phyloP scores from a whole-genome alignment of 441 rosid species.

The Croton setiger region DNA sequence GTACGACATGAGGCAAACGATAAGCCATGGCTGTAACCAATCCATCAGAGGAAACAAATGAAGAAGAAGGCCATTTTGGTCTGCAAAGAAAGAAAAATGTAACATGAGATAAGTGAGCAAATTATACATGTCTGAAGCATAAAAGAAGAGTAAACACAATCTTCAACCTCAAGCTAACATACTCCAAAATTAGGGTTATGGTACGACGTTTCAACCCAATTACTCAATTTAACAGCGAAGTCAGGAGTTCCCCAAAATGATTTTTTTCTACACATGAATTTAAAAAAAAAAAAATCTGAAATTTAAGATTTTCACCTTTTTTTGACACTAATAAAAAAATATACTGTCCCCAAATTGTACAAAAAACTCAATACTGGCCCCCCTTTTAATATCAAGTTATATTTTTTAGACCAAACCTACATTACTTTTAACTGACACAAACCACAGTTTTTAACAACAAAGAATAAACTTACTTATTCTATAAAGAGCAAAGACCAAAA shows the following conservation, averaged over 20 bases:
- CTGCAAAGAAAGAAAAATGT: constrained; percentile 44
- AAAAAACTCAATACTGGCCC: neutral
- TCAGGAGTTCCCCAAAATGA: neutral
- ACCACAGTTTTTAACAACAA: neutral
- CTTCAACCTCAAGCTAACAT: neutral
- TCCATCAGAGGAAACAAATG: constrained; percentile 90
- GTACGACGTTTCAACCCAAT: neutral
- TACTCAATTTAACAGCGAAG: neutral
- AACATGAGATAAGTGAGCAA: constrained; percentile 24
- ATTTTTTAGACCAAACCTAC: neutral
- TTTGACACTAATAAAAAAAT: neutral
- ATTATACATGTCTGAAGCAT: neutral
- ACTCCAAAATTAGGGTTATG: neutral
- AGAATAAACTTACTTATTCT: neutral
- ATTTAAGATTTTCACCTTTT: neutral
- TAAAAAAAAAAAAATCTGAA: neutral
- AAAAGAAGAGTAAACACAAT: neutral
- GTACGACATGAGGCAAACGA: constrained; percentile 96
- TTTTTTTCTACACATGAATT: neutral
- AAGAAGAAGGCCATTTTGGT: constrained; percentile 99
- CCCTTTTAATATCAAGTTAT: neutral
- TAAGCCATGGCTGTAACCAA: constrained; percentile 99
- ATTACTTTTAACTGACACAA: neutral
- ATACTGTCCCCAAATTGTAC: neutral
- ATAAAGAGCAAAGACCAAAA: neutral